These are phyloP conservation scores for Acer negundo DNA, from an alignment of 345 rosid genomes.

Conservation along the genomic window DNA sequence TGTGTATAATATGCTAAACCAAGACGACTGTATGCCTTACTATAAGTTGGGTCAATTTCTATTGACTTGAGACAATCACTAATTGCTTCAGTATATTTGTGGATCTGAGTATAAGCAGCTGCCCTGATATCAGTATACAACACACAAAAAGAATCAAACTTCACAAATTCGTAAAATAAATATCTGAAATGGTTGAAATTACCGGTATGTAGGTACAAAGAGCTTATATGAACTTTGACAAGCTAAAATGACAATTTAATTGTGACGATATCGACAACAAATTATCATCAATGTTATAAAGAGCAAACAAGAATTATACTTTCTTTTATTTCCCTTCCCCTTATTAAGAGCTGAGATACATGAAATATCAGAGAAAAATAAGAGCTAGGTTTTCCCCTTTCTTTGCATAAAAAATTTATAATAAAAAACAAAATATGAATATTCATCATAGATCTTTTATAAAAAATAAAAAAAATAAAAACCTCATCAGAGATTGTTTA, in stretches of 20 bases:
- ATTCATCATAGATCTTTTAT: not conserved
- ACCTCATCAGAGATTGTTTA: not conserved
- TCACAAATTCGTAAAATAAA: conserved; percentile 3
- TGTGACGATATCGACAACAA: not conserved
- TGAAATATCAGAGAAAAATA: not conserved
- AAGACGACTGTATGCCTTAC: conserved; percentile 91
- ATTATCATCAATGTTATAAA: not conserved
- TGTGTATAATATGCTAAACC: conserved; percentile 83
- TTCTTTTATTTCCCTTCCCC: not conserved
- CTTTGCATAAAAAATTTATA: not conserved
- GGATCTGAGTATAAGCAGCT: conserved; percentile 81
- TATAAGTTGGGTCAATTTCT: conserved; percentile 74
- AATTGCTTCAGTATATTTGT: conserved; percentile 64
- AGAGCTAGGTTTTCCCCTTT: not conserved
- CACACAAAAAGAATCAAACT: conserved; percentile 16
- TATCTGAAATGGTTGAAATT: conserved; percentile 10
- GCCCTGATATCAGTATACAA: conserved; percentile 52
- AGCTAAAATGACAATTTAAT: not conserved
- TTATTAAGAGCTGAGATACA: not conserved
- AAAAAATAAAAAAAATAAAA: not conserved
- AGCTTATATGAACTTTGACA: not conserved
- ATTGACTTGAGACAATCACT: conserved; percentile 76
- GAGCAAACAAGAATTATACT: not conserved
- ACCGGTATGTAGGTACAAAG: conserved; percentile 13
- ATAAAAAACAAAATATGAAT: not conserved